Base-by-base conservation (phyloP, 164 flowering plant genomes). In the Houttuynia cordata region DNA sequence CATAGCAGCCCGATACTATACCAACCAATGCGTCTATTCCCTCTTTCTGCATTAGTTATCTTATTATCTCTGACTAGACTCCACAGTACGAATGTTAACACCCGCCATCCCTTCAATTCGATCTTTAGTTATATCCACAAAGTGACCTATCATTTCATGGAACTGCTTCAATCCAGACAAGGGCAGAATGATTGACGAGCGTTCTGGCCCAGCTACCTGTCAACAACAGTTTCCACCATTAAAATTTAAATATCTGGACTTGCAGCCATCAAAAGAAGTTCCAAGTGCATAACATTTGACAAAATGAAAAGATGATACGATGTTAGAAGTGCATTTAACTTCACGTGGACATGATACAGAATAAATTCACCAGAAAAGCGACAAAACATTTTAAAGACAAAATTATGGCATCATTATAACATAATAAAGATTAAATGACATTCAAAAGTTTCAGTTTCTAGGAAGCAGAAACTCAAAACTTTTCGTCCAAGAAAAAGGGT, bases 161-260 rank as follows among this genome's bases (percentile, higher is more conserved):
- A 88, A 88, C 75, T 85, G 95, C 69, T 80, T 91, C 68, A 91
- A 74, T 24, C 95, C 98, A 13, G 98, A 88, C 47, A 91, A 71
- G 8, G 98, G 98, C 54, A 91, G 93, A 64, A 91, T 91, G 64
- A 91, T 91, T 58, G 98, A 91, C 7, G 98, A 91, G 24, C 98
- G 81, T 64, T 91, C 98, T 42, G 96, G 75, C 24, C 98, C 98
- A 54, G 95, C 91, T 60, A 91, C 98, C 98, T 91, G 81, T 69
- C 23, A 62, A 10, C n/a, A 57, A 39, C 41, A 47, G 63, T 22
- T 20, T 30, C 63, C 62, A 51, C 14, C 13, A 0, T 12, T 8
- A 12, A 17, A 45, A 45, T 45, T 0, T 2, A 17, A 45, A 17
- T 17, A 14, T 1, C 49, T 12, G 49, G 17, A 8, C 49, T 12